Percentiles rank a stretch among this genome's conserved stretches.
Conservation (phyloP, 495 filamentous ascomycete genomes). For the Bathelium albidoporum region DNA sequence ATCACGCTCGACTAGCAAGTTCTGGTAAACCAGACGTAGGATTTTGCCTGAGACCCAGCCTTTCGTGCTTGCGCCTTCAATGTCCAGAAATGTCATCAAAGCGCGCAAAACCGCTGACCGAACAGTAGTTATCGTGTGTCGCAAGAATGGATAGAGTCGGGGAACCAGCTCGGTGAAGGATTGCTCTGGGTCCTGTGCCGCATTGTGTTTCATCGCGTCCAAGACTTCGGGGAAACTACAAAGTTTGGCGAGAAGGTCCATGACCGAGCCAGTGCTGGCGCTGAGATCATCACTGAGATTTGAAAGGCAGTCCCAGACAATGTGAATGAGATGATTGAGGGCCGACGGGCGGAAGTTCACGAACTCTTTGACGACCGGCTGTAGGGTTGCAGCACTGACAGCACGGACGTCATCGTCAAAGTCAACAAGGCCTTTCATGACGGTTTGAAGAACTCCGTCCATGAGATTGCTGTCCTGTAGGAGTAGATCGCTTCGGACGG, state of each 20-base stretch:
- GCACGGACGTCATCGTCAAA: constrained; percentile 91
- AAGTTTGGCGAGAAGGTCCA: constrained; percentile 92
- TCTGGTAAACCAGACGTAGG: constrained; percentile 83
- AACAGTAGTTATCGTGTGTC: constrained; percentile 93
- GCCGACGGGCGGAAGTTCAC: constrained; percentile 69
- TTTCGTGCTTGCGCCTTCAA: constrained; percentile 71
- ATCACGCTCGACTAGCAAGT: constrained; percentile 85
- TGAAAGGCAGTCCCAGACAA: constrained; percentile 95
- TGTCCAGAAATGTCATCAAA: constrained; percentile 80
- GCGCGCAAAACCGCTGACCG: constrained; percentile 87
- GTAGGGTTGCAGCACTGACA: constrained; percentile 90
- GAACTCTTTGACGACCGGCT: constrained; percentile 90
- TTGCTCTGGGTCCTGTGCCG: constrained; percentile 66
- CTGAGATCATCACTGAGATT: constrained; percentile 92
- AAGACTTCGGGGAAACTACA: constrained; percentile 91
- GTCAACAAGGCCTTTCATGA: constrained; percentile 90
- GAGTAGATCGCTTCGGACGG: constrained; percentile 83
- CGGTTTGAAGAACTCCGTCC: constrained; percentile 81
- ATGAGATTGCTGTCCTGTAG: constrained; percentile 72
- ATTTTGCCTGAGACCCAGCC: constrained; percentile 89
- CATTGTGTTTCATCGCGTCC: constrained; percentile 86
- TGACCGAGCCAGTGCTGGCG: constrained; percentile 92
- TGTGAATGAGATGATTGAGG: constrained; percentile 72
- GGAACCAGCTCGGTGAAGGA: constrained; percentile 89
- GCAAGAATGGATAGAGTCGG: constrained; percentile 87